Evolutionary conservation across 306 rosid species (phyloP), one percentile per base, ranked within the genome.

Genomic region (Citrullus amarus): DNA sequence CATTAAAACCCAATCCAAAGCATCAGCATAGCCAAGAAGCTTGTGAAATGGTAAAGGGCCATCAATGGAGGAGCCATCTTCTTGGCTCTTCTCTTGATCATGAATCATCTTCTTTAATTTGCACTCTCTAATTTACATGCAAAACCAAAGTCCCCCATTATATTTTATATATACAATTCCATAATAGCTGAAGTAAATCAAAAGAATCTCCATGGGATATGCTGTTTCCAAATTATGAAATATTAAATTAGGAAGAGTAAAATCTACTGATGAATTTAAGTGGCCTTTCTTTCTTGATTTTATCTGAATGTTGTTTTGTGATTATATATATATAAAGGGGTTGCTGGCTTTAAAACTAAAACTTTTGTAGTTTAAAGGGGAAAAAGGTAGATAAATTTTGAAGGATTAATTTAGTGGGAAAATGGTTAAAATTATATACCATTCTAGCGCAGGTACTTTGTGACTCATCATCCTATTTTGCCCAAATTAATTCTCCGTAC

Each of bases 1-100:
- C 96, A 91, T 93, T 36, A 93, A 81, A 84, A 70, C 59, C 98
- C 97, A 93, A 25, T 93, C 96, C 55, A 84, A 78, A 50, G 77
- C 6, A 61, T 93, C 97, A 60, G 91, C 98, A 83, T 87, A 88
- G 79, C 92, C 88, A 70, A 93, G 79, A 4, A 93, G 90, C 82
- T 86, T 83, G 15, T 73, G 63, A 55, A 88, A 91, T 14, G 92
- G 82, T 63, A 87, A 39, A 9, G 81, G 4, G 9, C 10, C 76
- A 16, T 20, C 53, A 70, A 16, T 84, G 0, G 28, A 79, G 0
- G 34, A 34, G 4, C 76, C 75, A 30, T 18, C 6, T 3, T 84
- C 82, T 44, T 41, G 87, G 85, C 68, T 80, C 80, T 80, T 83
- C 77, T 48, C 60, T 73, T 32, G 36, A 32, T 38, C 73, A 65